Percentiles rank a stretch among this genome's conserved stretches.
phyloP scores from a whole-genome alignment of 495 filamentous ascomycete genomes.

The Immersiella caudata region DNA sequence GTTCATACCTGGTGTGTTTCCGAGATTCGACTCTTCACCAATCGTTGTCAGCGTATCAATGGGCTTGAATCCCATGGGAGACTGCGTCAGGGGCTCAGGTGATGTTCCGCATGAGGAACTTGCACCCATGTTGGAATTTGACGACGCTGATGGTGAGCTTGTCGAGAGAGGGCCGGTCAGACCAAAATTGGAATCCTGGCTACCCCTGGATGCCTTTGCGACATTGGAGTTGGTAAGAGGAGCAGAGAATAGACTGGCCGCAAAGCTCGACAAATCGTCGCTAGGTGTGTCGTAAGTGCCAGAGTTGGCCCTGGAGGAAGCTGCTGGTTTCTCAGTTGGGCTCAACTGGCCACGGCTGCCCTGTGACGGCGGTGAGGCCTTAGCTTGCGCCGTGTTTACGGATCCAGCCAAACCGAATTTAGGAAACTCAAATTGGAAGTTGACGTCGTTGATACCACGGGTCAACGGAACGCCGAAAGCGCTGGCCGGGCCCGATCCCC shows the following conservation, averaged over 20 bases:
- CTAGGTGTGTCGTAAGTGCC: constrained; percentile 23
- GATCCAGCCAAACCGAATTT: constrained; percentile 81
- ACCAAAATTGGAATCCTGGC: constrained; percentile 59
- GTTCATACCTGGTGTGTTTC: constrained; percentile 28
- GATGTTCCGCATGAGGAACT: constrained; percentile 80
- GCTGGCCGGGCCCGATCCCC: constrained; percentile 28
- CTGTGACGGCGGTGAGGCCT: constrained; percentile 28
- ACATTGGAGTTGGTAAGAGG: constrained; percentile 40
- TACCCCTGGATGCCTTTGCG: constrained; percentile 54
- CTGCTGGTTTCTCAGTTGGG: constrained; percentile 38
- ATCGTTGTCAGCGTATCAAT: constrained; percentile 60
- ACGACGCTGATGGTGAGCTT: constrained; percentile 67
- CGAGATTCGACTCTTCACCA: constrained; percentile 48
- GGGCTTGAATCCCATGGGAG: constrained; percentile 60
- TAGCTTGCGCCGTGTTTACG: constrained; percentile 23
- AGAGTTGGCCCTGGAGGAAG: neutral
- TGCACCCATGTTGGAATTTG: constrained; percentile 55
- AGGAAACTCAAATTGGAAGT: constrained; percentile 90
- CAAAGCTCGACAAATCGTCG: constrained; percentile 40
- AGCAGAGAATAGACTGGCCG: constrained; percentile 36
- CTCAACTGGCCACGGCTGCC: constrained; percentile 36
- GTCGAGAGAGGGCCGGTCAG: constrained; percentile 41
- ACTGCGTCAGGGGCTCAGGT: constrained; percentile 58
- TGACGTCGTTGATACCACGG: constrained; percentile 69
- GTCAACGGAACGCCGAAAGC: constrained; percentile 51